A percentile compares a stretch with the other conserved stretches of the same genome.
phyloP scores from a whole-genome alignment of 1,284 basidiomycete species.

The Heterobasidion occidentale region DNA sequence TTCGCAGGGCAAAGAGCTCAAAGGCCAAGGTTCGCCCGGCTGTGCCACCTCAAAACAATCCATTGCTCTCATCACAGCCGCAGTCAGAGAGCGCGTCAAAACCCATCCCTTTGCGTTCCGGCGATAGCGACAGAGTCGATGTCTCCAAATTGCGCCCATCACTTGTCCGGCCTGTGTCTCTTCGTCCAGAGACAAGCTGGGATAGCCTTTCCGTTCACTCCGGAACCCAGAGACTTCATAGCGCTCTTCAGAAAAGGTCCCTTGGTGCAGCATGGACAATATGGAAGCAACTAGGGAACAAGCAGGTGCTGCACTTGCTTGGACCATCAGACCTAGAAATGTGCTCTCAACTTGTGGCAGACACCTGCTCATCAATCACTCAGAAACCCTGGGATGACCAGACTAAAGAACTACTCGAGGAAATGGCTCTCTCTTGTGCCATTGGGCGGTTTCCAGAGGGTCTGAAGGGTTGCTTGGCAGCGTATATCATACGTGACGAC shows the following conservation, averaged over 20 bases:
- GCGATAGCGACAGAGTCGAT: too few species aligned
- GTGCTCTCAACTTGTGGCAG: conserved; percentile 29
- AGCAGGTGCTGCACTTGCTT: conserved; percentile 33
- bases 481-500: conserved; percentile 33
- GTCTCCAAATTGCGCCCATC: too few species aligned
- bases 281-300: conserved; percentile 38
- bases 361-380: conserved; percentile 17
- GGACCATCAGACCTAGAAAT: conserved; percentile 30
- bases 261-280: conserved; percentile 19
- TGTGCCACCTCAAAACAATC: background rate
- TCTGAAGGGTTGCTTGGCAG: conserved; percentile 41
- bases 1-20: background rate
- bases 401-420: conserved; percentile 10
- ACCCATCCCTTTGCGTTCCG: background rate
- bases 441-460: conserved; percentile 26
- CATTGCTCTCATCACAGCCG: too few species aligned
- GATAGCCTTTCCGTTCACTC: background rate
- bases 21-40: background rate
- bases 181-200: too few species aligned
- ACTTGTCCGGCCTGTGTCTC: too few species aligned
- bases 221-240: conserved; percentile 10
- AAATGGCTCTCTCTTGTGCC: background rate
- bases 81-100: background rate
- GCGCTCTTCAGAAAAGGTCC: conserved; percentile 10
- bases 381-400: conserved; percentile 17